Percentiles rank a stretch among this genome's conserved stretches.
These are phyloP conservation scores for Penicillium sp. DNA, from an alignment of 2,329 filamentous ascomycete species.

Conservation along the genomic window DNA sequence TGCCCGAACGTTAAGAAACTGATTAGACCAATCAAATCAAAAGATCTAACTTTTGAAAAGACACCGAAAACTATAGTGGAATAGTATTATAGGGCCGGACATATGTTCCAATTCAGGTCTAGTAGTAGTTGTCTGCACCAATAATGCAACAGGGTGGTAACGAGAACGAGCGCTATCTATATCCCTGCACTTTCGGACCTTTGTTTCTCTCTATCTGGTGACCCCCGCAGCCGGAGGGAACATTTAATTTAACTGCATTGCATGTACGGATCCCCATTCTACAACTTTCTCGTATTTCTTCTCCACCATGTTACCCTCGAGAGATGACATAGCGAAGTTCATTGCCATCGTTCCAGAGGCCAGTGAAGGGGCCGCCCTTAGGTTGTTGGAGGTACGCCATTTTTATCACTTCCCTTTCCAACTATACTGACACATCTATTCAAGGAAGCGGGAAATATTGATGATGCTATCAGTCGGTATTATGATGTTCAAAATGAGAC, in stretches of 20 bases:
- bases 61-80: too few relatives aligned
- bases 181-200: neutral
- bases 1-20: too few relatives aligned
- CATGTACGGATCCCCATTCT: neutral
- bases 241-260: too few relatives aligned
- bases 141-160: neutral
- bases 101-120: too few relatives aligned
- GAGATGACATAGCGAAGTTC: neutral
- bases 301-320: neutral
- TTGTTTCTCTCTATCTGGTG: neutral
- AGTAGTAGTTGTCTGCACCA: neutral
- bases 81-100: too few relatives aligned
- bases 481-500: constrained; percentile 3
- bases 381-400: constrained; percentile 11
- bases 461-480: constrained; percentile 15
- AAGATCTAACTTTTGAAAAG: neutral
- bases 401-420: neutral
- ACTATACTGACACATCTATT: neutral
- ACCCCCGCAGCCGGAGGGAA: too few relatives aligned
- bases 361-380: neutral
- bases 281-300: neutral
- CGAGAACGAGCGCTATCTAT: neutral
- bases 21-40: neutral
- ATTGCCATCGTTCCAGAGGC: constrained; percentile 6
- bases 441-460: constrained; percentile 4